phyloP scores from a whole-genome alignment of 2,329 filamentous ascomycete genomes.

The Fusarium sp. region DNA sequence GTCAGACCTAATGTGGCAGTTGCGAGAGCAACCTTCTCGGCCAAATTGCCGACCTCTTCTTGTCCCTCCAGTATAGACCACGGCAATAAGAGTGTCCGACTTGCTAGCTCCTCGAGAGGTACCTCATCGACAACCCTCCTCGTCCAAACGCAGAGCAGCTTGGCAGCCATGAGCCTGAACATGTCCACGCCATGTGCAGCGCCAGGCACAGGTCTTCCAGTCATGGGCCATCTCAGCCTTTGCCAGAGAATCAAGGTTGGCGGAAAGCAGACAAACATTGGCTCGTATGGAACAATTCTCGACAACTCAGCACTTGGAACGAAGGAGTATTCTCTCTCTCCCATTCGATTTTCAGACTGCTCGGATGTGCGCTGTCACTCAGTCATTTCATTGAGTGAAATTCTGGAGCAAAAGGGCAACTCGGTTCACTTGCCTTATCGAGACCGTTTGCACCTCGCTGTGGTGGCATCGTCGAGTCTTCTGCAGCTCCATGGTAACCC shows the following conservation, averaged over 20 bases:
- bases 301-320: rapidly evolving
- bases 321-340: not conserved
- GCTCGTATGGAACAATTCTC: not conserved
- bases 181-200: not conserved
- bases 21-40: not conserved
- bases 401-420: not conserved
- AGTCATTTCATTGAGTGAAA: not conserved
- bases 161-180: not conserved
- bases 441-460: not conserved
- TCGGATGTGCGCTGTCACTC: rapidly evolving
- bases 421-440: not conserved
- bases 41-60: not conserved
- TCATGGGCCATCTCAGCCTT: not conserved
- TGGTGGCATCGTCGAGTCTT: not conserved
- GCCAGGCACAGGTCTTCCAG: not conserved
- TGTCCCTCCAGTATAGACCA: not conserved
- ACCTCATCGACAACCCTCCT: not conserved
- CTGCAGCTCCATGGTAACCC: not conserved
- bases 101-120: not conserved
- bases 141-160: not conserved
- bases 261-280: not conserved
- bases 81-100: not conserved
- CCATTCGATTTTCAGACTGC: not conserved
- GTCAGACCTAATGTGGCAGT: rapidly evolving
- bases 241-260: not conserved